These are phyloP conservation scores for Paramecium bursaria DNA, from an alignment of 73 alveolate genomes.

Conservation along the genomic window DNA sequence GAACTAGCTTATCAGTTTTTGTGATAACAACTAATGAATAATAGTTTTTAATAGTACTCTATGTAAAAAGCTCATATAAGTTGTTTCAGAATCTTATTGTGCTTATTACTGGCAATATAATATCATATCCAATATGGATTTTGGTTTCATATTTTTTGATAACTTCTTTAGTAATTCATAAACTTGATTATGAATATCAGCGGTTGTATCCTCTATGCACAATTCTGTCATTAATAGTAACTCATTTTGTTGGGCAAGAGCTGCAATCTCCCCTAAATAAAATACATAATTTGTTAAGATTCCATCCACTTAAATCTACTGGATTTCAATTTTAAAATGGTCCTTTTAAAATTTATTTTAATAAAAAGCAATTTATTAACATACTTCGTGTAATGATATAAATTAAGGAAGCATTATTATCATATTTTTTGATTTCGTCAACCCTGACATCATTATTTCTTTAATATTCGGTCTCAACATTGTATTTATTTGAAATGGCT, in stretches of 20 bases:
- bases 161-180: constrained; percentile 19
- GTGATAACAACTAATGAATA: background rate
- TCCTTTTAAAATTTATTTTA: background rate
- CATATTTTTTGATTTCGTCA: background rate
- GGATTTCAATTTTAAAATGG: background rate
- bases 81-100: constrained; percentile 1
- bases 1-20: too few species aligned
- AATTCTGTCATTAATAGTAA: constrained; percentile 21
- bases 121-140: constrained; percentile 16
- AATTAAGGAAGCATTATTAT: background rate
- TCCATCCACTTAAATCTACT: constrained; percentile 29
- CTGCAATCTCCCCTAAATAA: constrained; percentile 51
- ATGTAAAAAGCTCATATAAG: constrained; percentile 7
- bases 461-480: background rate
- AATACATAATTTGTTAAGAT: background rate
- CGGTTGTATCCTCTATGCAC: constrained; percentile 15
- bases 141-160: background rate
- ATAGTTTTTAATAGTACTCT: background rate
- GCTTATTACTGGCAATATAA: background rate
- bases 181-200: background rate
- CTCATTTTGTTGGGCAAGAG: constrained; percentile 9
- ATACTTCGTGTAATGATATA: background rate
- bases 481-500: background rate
- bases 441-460: background rate
- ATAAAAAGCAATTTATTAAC: background rate